phyloP scores from a whole-genome alignment of 106 monocot species.

The Platanthera zijinensis region DNA sequence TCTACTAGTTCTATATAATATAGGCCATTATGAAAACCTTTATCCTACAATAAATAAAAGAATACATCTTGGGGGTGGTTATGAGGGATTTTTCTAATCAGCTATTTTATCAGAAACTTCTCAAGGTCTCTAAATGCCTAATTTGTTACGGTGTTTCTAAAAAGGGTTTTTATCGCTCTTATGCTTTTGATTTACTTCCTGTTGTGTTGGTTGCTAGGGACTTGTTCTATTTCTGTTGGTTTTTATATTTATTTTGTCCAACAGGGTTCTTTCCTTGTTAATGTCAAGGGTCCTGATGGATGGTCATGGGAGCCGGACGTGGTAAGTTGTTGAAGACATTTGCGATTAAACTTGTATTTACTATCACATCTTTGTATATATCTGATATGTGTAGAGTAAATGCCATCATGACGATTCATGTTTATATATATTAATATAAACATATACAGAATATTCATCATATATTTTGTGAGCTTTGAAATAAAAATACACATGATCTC shows the following conservation, averaged over 20 bases:
- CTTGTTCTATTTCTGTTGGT: not conserved
- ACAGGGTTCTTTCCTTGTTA: conserved; percentile 87
- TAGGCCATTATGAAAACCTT: not conserved
- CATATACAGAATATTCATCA: not conserved
- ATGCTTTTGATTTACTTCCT: not conserved
- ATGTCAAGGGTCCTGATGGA: conserved; percentile 82
- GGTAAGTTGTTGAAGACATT: conserved; percentile 34
- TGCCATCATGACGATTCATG: not conserved
- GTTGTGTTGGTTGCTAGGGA: not conserved
- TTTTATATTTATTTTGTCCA: conserved; percentile 10
- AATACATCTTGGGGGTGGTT: not conserved
- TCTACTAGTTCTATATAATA: not conserved
- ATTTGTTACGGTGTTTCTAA: not conserved
- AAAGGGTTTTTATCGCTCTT: not conserved
- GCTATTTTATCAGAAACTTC: not conserved
- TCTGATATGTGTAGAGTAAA: not conserved
- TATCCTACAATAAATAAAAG: not conserved
- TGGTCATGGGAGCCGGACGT: conserved; percentile 89
- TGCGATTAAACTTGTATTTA: not conserved
- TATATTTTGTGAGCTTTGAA: not conserved
- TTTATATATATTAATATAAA: not conserved
- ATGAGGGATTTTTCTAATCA: not conserved
- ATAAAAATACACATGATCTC: not conserved
- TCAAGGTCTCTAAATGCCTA: not conserved
- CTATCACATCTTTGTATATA: not conserved